Conservation (phyloP, 371 early-diverging fungal genomes). For the Circinella minor region DNA sequence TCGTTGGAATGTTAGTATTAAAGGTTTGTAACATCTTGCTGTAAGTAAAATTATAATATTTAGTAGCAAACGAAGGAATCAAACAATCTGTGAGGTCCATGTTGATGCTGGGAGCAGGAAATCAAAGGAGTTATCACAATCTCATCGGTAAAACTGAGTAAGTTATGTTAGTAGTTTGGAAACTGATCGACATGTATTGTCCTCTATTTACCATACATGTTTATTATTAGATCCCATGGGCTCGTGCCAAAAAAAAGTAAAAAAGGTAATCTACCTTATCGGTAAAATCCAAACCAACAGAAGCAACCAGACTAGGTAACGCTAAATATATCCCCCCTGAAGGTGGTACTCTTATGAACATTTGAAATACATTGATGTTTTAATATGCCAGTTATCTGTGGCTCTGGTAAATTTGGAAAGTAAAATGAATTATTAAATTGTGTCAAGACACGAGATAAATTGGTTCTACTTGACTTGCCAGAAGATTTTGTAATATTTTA, state of each 20-base stretch:
- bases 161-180: too few relatives aligned
- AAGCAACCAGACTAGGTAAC: slow-evolving; percentile 62
- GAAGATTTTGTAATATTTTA: slow-evolving; percentile 58
- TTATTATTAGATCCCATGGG: slow-evolving; percentile 58
- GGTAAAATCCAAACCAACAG: slow-evolving; percentile 65
- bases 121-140: too few relatives aligned
- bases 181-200: too few relatives aligned
- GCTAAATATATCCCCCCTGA: slow-evolving; percentile 2
- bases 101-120: too few relatives aligned
- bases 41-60: slow-evolving; percentile 18
- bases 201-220: not conserved
- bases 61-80: too few relatives aligned
- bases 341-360: not conserved
- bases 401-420: slow-evolving; percentile 51
- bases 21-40: slow-evolving; percentile 77
- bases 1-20: slow-evolving; percentile 75
- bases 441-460: slow-evolving; percentile 57
- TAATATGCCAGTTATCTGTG: slow-evolving; percentile 51
- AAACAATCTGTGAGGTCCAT: too few relatives aligned
- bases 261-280: slow-evolving; percentile 72
- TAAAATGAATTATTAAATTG: slow-evolving; percentile 54
- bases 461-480: slow-evolving; percentile 71
- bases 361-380: slow-evolving; percentile 43
- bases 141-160: too few relatives aligned
- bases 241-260: slow-evolving; percentile 55